Percentiles rank a stretch among this genome's conserved stretches.
Conservation (phyloP, 2,329 filamentous ascomycete genomes). For the Lachnellula subtilissima region DNA sequence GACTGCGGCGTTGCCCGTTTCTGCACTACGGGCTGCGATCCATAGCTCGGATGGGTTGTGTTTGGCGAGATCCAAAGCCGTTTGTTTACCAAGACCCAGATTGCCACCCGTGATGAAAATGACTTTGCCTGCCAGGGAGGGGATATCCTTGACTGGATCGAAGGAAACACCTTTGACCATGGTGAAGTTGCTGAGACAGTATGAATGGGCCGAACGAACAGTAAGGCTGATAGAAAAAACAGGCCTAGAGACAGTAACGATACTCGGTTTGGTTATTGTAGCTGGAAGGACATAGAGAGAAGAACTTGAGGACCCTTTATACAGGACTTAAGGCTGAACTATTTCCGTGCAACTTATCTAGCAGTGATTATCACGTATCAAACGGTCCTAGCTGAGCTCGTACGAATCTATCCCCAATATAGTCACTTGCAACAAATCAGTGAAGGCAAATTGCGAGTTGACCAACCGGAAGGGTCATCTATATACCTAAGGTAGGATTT, state of each 20-base stretch:
- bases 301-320: too few species aligned
- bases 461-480: background rate
- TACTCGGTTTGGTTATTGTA: background rate
- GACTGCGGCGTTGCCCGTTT: conserved; percentile 37
- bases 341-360: too few species aligned
- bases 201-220: background rate
- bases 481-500: background rate
- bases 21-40: conserved; percentile 33
- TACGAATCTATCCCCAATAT: background rate
- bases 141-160: conserved; percentile 9
- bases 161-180: conserved; percentile 1
- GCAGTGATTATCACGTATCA: background rate
- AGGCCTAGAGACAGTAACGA: background rate
- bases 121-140: conserved; percentile 11
- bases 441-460: background rate
- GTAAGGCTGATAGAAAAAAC: background rate
- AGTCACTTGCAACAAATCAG: background rate
- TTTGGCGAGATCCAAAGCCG: conserved; percentile 36
- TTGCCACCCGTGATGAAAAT: conserved; percentile 17
- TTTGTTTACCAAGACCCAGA: conserved; percentile 42
- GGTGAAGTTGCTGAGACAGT: background rate
- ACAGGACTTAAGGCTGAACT: too few species aligned
- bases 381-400: background rate
- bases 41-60: conserved; percentile 38
- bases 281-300: too few species aligned